Percentiles rank a stretch among this genome's conserved stretches.
Conservation (phyloP, 495 filamentous ascomycete species). For the Rhypophila decipiens region DNA sequence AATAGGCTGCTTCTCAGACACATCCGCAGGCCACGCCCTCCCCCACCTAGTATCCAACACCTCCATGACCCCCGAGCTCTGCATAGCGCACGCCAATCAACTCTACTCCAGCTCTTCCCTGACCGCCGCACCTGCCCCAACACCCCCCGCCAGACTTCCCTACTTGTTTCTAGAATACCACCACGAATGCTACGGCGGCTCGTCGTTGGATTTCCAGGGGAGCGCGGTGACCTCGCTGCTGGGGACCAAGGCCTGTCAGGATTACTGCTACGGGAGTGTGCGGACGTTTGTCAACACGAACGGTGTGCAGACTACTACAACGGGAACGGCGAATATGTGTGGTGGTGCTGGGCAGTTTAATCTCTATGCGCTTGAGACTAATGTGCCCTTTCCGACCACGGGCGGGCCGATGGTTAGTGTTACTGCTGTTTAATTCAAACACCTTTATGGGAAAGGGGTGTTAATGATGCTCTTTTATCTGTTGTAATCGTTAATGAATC, state of each 20-base stretch:
- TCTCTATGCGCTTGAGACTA: constrained; percentile 15
- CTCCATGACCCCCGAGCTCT: constrained; percentile 19
- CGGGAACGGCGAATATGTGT: constrained; percentile 12
- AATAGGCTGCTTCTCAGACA: constrained; percentile 24
- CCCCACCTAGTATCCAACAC: constrained; percentile 14
- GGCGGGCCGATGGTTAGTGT: constrained; percentile 3
- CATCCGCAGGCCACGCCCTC: constrained; percentile 14
- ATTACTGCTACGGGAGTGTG: constrained; percentile 16
- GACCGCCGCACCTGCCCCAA: constrained; percentile 14
- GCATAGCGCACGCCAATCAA: constrained; percentile 13
- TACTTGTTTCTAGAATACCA: constrained; percentile 21
- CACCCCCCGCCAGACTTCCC: constrained; percentile 5
- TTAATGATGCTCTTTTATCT: no score
- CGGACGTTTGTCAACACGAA: constrained; percentile 5
- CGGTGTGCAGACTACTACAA: constrained; percentile 6
- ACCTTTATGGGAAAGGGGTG: no score
- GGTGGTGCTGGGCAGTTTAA: constrained; percentile 20
- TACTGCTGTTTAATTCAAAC: not conserved
- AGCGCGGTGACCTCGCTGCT: constrained; percentile 12
- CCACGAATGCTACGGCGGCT: constrained; percentile 20
- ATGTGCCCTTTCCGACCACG: constrained; percentile 10
- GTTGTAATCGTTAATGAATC: no score
- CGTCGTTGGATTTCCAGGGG: constrained; percentile 9
- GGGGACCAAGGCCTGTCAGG: constrained; percentile 17
- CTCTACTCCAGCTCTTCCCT: constrained; percentile 8